Base-by-base conservation (phyloP, 2,329 filamentous ascomycete species). In the Beauveria pseudobassiana region DNA sequence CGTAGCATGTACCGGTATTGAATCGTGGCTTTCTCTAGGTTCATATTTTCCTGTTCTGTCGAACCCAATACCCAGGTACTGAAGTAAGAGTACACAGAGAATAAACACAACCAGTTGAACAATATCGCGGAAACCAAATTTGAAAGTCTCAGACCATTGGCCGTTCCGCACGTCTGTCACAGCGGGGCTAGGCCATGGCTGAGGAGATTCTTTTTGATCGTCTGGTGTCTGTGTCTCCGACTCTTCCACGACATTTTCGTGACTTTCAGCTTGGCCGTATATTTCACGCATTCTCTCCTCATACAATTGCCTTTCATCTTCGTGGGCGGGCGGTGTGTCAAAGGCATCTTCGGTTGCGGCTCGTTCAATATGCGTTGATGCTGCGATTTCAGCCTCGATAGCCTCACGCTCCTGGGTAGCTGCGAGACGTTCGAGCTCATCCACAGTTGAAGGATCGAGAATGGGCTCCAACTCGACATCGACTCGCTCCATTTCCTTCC, bases 401-500 rank as follows among this genome's bases (percentile, higher is more conserved):
- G 69, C 73, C 42, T 62, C 61, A 59, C 71, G 75, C 71, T 82
- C 76, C 61, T 78, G 76, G 42, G 77, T 74, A 8, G 75, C 74
- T 43, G 77, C 78, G 9, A 87, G 74, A n/a, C 76, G 76, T 63
- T 86, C 83, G 22, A 92, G 75, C 65, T 86, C 84, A 20, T 81
- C 80, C 59, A 86, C 80, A 14, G 88, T 70, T 1, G 78, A 74
- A 0, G 82, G 73, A 20, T 86, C 83, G 12, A 92, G 81, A 69
- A 87, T 83, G 3, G 95, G 89, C 68, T 90, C 85, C 58, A 99
- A 85, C 74, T 98, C 93, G 1, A 96, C 90, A 70, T 99, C 95
- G 0, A 98, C 91, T n/a, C 93, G 85, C 76, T 99, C 95, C 95
- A 99, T 99, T 74, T 98, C 93, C 67, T 86, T 89, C 93, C 93